A percentile compares a stretch with the other conserved stretches of the same genome.
These are phyloP conservation scores for Nemania bipapillata DNA, from an alignment of 2,329 filamentous ascomycete species.

Conservation along the genomic window DNA sequence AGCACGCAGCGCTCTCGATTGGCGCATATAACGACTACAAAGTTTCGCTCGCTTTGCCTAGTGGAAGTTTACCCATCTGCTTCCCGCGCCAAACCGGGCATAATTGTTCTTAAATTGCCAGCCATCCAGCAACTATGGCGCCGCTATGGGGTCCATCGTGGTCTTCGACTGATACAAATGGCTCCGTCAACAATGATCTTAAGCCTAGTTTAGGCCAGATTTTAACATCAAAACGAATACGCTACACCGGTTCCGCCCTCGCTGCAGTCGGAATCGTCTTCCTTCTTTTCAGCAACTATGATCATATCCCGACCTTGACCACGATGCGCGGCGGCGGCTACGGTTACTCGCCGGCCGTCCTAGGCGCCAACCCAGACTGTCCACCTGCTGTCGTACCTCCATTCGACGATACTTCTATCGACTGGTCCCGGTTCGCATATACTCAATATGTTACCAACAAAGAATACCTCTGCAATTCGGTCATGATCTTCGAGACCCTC, in stretches of 20 bases:
- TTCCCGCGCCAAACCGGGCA: background rate
- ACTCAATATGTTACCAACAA: slow-evolving; percentile 62
- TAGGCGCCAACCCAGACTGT: slow-evolving; percentile 40
- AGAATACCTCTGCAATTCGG: slow-evolving; percentile 61
- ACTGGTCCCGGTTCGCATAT: slow-evolving; percentile 61
- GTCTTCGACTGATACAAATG: slow-evolving; percentile 45
- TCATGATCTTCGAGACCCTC: slow-evolving; percentile 62
- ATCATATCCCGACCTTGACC: slow-evolving; percentile 47
- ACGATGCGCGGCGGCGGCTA: slow-evolving; percentile 43
- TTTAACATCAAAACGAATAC: slow-evolving; percentile 52
- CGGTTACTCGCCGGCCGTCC: slow-evolving; percentile 15
- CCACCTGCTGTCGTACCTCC: slow-evolving; percentile 42
- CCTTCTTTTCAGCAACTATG: slow-evolving; percentile 49
- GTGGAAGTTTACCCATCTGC: slow-evolving; percentile 20
- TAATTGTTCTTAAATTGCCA: background rate
- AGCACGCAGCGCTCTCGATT: slow-evolving; percentile 4
- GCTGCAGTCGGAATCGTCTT: slow-evolving; percentile 45
- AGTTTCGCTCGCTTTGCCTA: slow-evolving; percentile 15
- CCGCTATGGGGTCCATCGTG: slow-evolving; percentile 48
- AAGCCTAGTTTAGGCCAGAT: slow-evolving; percentile 53
- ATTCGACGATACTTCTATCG: slow-evolving; percentile 45
- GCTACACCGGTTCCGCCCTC: slow-evolving; percentile 45
- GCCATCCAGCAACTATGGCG: slow-evolving; percentile 42
- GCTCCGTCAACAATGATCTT: slow-evolving; percentile 39
- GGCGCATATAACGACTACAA: slow-evolving; percentile 1